Percentiles rank a stretch among this genome's conserved stretches.
Evolutionary conservation across 441 rosid species (phyloP).

Genomic region (Codiaeum variegatum): DNA sequence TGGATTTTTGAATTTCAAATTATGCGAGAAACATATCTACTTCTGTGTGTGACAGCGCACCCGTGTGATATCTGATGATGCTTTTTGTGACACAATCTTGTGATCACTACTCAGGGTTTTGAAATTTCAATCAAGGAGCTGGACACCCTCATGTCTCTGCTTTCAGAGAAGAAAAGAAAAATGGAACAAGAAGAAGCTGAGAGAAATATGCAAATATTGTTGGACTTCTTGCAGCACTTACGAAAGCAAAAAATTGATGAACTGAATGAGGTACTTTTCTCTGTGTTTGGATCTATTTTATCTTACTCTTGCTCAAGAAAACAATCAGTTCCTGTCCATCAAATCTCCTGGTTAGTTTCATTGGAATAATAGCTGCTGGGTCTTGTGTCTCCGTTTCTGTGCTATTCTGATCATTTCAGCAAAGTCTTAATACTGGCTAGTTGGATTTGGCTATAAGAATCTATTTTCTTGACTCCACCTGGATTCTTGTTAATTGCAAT

Average conservation of each 20-base stretch:
- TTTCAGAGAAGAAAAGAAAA: constrained; percentile 89
- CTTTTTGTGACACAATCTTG: constrained; percentile 29
- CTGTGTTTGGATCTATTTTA: not conserved
- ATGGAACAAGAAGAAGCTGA: constrained; percentile 99
- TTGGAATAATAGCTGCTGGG: constrained; percentile 6
- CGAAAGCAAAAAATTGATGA: constrained; percentile 91
- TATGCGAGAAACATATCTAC: not conserved
- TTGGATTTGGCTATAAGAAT: too few species aligned
- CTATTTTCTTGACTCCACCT: too few species aligned
- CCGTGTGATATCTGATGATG: too few species aligned
- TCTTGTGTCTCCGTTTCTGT: constrained; percentile 2
- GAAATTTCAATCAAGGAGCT: constrained; percentile 86
- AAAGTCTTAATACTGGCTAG: too few species aligned
- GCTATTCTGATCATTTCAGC: too few species aligned
- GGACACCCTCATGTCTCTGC: constrained; percentile 64
- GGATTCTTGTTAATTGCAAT: constrained; percentile 10
- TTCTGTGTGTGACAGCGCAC: too few species aligned
- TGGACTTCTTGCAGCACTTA: constrained; percentile 83
- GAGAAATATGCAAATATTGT: constrained; percentile 94
- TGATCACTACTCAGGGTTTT: constrained; percentile 74
- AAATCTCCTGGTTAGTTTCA: not conserved
- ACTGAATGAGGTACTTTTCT: constrained; percentile 66
- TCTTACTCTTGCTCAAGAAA: not conserved
- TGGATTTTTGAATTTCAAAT: not conserved
- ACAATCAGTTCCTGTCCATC: not conserved